Percentiles rank a stretch among this genome's conserved stretches.
These are phyloP conservation scores for Boletus pseudopeckii DNA, from an alignment of 768 basidiomycete genomes.

Conservation along the genomic window DNA sequence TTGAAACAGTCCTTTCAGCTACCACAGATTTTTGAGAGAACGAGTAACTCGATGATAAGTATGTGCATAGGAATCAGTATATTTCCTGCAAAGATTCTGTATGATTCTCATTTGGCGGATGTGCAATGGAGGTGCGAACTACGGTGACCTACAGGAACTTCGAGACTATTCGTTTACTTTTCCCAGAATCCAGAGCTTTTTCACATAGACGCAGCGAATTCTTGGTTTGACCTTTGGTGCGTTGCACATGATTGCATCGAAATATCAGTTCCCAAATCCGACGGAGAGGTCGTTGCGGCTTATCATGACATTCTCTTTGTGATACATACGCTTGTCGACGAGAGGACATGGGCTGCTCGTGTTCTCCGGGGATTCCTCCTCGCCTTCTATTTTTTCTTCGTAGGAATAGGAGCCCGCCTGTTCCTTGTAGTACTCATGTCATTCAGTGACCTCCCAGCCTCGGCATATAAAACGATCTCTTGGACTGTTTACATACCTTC, in stretches of 20 bases:
- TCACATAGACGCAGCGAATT: too few relatives aligned
- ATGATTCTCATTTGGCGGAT: not conserved
- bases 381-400: not conserved
- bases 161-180: not conserved
- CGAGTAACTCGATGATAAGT: not conserved
- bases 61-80: not conserved
- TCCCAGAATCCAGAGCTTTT: not conserved
- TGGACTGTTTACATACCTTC: not conserved
- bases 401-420: not conserved
- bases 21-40: not conserved
- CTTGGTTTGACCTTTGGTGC: too few relatives aligned
- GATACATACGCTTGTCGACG: not conserved
- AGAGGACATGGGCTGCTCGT: not conserved
- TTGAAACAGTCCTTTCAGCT: not conserved
- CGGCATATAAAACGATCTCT: not conserved
- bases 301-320: not conserved
- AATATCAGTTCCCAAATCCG: too few relatives aligned
- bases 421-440: not conserved
- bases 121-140: not conserved
- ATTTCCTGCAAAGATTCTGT: not conserved
- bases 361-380: not conserved
- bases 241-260: too few relatives aligned
- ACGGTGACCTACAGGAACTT: not conserved
- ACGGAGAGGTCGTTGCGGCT: too few relatives aligned
- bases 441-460: not conserved